Base-by-base conservation (phyloP, 129 eudicot genomes). In the Escallonia rubra region DNA sequence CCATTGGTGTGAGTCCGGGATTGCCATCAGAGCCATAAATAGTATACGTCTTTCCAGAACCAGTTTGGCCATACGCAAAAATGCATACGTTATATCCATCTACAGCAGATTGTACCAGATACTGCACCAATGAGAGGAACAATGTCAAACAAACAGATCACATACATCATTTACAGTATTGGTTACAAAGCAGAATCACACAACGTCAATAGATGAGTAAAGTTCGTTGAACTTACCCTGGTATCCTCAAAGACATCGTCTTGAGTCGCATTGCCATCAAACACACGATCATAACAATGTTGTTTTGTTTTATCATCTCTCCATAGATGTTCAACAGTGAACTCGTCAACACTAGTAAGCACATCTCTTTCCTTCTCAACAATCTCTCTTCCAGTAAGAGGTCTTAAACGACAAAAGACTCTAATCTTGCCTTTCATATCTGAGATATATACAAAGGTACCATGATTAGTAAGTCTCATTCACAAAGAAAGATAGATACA, bases 51-150 rank as follows among this genome's bases (percentile, higher is more conserved):
- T 94, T 94, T 81, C 99, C 99, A 8, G 97, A 90, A 60, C 99
- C 99, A 12, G 99, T 94, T 69, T 94, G 99, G 8, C 99, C 99
- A 78, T 94, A 94, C n/a, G 99, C 99, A 79, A 94, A 94, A 57
- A 94, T 90, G 72, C 99, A 94, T 7, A 94, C 97, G 64, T 94
- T 94, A 56, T 74, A 94, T 48, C 99, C 99, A 81, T 94, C 99
- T 46, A 90, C 90, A 10, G 99, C 99, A 41, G 99, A 94, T 70
- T 94, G 99, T 67, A 94, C 96, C 90, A 94, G 67, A 81, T 89
- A 94, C 99, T 94, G 89, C 90, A 82, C 42, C 56, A 65, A 23
- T 16, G 43, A 53, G 14, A 66, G 43, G 5, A 39, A 48, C 11
- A 8, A 42, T 66, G 59, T 67, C 67, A 57, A 23, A 23, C 34